Percentiles rank a stretch among this genome's conserved stretches.
These are phyloP conservation scores for Moesziomyces sp. DNA, from an alignment of 1,284 basidiomycete genomes.

Conservation along the genomic window DNA sequence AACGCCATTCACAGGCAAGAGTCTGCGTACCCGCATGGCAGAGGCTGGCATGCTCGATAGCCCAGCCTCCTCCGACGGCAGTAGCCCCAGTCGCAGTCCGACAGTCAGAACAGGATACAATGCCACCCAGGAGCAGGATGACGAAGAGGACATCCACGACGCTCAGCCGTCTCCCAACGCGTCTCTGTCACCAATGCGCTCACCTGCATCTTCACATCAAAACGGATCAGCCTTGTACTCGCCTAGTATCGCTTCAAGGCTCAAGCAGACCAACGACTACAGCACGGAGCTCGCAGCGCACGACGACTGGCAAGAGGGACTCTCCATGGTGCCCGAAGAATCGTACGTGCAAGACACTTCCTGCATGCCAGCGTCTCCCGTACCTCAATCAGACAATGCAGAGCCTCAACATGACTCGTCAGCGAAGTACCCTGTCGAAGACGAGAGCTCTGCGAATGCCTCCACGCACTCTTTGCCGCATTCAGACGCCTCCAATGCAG, in stretches of 20 bases:
- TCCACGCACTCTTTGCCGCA: too few species aligned
- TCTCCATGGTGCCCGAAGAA: slow-evolving; percentile 35
- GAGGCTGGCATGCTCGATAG: slow-evolving; percentile 37
- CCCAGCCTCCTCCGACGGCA: slow-evolving; percentile 25
- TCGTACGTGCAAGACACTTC: slow-evolving; percentile 24
- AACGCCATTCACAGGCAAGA: slow-evolving; percentile 36
- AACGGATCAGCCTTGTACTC: not conserved
- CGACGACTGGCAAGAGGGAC: slow-evolving; percentile 24
- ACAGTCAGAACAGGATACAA: slow-evolving; percentile 6
- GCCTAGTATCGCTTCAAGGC: not conserved
- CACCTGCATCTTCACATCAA: not conserved
- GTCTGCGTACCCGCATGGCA: slow-evolving; percentile 26
- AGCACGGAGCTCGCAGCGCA: not conserved
- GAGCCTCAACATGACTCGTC: not conserved
- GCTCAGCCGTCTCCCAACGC: not conserved
- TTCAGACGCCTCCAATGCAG: too few species aligned
- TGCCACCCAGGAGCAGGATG: not conserved
- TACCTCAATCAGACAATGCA: not conserved
- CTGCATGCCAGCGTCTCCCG: slow-evolving; percentile 7
- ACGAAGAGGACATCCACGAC: not conserved
- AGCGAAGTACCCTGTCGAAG: too few species aligned
- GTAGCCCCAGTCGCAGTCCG: slow-evolving; percentile 21
- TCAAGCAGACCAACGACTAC: not conserved
- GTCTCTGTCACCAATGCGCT: not conserved
- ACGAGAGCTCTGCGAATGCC: too few species aligned